Conservation (phyloP, 768 basidiomycete species). For the Amanita exitialis region DNA sequence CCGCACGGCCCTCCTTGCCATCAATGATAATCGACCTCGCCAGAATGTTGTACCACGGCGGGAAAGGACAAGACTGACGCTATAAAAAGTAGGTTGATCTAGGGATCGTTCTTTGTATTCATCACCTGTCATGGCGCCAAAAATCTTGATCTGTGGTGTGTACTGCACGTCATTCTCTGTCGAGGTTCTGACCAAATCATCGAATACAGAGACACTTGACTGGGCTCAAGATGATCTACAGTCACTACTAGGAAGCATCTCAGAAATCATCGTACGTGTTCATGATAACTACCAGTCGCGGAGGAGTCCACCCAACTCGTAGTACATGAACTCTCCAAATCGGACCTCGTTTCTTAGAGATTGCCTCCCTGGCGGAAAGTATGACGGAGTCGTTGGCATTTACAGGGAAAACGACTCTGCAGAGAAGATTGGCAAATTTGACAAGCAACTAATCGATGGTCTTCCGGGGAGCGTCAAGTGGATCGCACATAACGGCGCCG, state of each 20-base stretch:
- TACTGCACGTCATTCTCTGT: background rate
- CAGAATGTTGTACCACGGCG: no score
- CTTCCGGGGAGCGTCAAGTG: constrained; percentile 65
- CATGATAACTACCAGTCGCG: background rate
- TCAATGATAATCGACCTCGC: background rate
- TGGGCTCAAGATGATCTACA: constrained; percentile 77
- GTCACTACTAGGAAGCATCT: constrained; percentile 51
- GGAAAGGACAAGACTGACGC: no score
- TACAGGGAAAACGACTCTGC: constrained; percentile 70
- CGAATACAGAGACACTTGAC: constrained; percentile 47
- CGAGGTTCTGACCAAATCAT: background rate
- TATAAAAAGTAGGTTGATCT: no score
- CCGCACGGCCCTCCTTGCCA: background rate
- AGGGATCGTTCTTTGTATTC: no score
- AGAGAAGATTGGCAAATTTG: constrained; percentile 62
- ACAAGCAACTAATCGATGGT: constrained; percentile 63
- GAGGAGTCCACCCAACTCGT: constrained; percentile 1
- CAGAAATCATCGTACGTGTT: constrained; percentile 65
- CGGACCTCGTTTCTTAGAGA: constrained; percentile 62
- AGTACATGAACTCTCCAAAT: constrained; percentile 44
- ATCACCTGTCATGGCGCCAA: constrained; percentile 17
- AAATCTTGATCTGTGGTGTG: constrained; percentile 30
- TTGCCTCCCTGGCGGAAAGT: constrained; percentile 60
- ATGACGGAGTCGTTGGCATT: constrained; percentile 61
- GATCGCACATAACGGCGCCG: constrained; percentile 91